phyloP scores from a whole-genome alignment of 225 moss, liverwort and hornwort species.

The Marchantia paleacea region DNA sequence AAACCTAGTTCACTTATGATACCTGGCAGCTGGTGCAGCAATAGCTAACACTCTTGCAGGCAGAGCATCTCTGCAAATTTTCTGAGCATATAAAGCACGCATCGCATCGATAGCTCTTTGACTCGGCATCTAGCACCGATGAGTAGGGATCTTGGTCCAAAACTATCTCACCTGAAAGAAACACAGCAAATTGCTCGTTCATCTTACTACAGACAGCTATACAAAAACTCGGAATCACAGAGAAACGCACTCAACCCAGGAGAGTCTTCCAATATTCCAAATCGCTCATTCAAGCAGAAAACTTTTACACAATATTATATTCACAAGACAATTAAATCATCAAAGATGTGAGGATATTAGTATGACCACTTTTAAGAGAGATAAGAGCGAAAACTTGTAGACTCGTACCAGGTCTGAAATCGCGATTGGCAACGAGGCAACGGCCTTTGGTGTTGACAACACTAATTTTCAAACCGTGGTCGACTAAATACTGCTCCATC shows the following conservation, averaged over 20 bases:
- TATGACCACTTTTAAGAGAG: not conserved
- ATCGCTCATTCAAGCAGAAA: too few relatives aligned
- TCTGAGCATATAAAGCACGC: slow-evolving; percentile 48
- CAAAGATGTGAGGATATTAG: not conserved
- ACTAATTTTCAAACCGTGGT: slow-evolving; percentile 27
- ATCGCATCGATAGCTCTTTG: slow-evolving; percentile 65
- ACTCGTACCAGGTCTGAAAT: slow-evolving; percentile 29
- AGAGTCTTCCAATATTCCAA: not conserved
- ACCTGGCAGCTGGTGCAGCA: slow-evolving; percentile 86
- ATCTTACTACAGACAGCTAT: not conserved
- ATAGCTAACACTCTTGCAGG: slow-evolving; percentile 80
- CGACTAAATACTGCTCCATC: slow-evolving; percentile 26
- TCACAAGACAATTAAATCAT: too few relatives aligned
- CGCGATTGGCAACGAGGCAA: slow-evolving; percentile 32
- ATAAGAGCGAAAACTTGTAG: not conserved
- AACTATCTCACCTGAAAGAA: slow-evolving; percentile 53
- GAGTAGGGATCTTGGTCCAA: slow-evolving; percentile 74
- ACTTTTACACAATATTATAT: too few relatives aligned
- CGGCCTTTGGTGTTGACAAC: slow-evolving; percentile 34
- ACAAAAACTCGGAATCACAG: not conserved
- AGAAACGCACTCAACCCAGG: not conserved
- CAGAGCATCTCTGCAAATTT: slow-evolving; percentile 69
- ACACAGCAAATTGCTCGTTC: not conserved
- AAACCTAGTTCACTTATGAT: not conserved
- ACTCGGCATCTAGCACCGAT: slow-evolving; percentile 53